A percentile compares a stretch with the other conserved stretches of the same genome.
phyloP scores from a whole-genome alignment of 2,329 filamentous ascomycete genomes.

The Lecanoromycetidae sp. region DNA sequence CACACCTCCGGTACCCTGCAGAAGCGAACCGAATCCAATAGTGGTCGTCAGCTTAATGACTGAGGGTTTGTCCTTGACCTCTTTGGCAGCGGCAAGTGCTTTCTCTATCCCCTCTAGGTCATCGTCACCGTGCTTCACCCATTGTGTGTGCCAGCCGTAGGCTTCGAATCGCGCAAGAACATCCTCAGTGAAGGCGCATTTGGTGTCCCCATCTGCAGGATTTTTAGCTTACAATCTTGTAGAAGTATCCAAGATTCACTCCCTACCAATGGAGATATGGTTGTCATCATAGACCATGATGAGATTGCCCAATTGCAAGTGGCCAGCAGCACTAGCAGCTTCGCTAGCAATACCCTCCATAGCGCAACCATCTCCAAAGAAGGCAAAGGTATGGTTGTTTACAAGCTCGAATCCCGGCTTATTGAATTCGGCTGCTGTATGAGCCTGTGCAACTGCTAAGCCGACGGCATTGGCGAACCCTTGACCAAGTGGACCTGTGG shows the following conservation, averaged over 20 bases:
- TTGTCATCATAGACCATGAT: constrained; percentile 98
- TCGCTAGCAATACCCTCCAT: constrained; percentile 97
- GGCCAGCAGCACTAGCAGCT: constrained; percentile 82
- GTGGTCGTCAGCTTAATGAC: constrained; percentile 95
- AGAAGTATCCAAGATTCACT: constrained; percentile 32
- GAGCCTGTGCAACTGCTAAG: constrained; percentile 90
- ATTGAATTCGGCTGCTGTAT: constrained; percentile 87
- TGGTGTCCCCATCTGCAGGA: constrained; percentile 73
- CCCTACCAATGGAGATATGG: constrained; percentile 71
- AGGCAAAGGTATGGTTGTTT: constrained; percentile 94
- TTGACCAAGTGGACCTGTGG: constrained; percentile 93
- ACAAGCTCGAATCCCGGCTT: constrained; percentile 83
- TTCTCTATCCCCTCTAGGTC: constrained; percentile 80
- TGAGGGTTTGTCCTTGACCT: constrained; percentile 89
- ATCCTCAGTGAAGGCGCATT: constrained; percentile 93
- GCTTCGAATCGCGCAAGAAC: constrained; percentile 88
- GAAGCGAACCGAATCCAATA: constrained; percentile 89
- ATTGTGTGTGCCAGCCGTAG: constrained; percentile 88
- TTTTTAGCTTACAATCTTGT: constrained; percentile 10
- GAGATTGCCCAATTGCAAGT: constrained; percentile 94
- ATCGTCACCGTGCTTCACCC: constrained; percentile 76
- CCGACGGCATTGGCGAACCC: constrained; percentile 96
- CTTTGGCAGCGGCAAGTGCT: constrained; percentile 73
- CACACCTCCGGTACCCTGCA: constrained; percentile 87
- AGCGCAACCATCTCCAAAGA: constrained; percentile 96